phyloP scores from a whole-genome alignment of 1,139 yeast species.

The Sugiyamaella xylanicola region DNA sequence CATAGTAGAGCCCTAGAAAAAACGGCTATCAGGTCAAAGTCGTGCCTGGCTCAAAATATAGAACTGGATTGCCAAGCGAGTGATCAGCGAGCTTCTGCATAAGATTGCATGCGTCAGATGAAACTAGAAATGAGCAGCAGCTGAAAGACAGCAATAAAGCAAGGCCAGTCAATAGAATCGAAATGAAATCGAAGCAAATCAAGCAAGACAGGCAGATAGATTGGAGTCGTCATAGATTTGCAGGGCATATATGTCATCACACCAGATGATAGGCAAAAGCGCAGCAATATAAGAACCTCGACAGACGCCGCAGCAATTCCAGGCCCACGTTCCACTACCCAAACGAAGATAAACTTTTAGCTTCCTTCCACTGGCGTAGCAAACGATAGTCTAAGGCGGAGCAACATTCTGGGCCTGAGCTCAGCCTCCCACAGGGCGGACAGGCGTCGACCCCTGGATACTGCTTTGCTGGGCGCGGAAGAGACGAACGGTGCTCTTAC shows the following conservation, averaged over 20 bases:
- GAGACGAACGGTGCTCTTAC: too few species aligned
- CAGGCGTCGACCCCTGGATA: too few species aligned
- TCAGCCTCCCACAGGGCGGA: neutral
- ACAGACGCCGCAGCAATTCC: neutral
- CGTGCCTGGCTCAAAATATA: neutral
- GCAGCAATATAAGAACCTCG: too few species aligned
- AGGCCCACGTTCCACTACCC: neutral
- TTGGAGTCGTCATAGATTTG: too few species aligned
- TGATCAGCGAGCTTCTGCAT: neutral
- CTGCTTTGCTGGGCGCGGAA: too few species aligned
- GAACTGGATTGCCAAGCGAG: neutral
- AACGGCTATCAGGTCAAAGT: neutral
- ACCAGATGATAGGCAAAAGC: neutral
- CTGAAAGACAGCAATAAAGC: neutral
- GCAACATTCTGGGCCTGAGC: neutral
- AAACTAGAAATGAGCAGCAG: neutral
- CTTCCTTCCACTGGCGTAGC: neutral
- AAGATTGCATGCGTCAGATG: neutral
- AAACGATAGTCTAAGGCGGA: neutral
- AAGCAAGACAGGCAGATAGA: too few species aligned
- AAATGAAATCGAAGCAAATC: neutral
- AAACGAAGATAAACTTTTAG: neutral
- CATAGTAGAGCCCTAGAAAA: too few species aligned
- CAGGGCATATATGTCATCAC: neutral
- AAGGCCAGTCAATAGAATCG: too few species aligned